These are phyloP conservation scores for Clonostachys rosea DNA, from an alignment of 2,329 filamentous ascomycete species.

Conservation along the genomic window DNA sequence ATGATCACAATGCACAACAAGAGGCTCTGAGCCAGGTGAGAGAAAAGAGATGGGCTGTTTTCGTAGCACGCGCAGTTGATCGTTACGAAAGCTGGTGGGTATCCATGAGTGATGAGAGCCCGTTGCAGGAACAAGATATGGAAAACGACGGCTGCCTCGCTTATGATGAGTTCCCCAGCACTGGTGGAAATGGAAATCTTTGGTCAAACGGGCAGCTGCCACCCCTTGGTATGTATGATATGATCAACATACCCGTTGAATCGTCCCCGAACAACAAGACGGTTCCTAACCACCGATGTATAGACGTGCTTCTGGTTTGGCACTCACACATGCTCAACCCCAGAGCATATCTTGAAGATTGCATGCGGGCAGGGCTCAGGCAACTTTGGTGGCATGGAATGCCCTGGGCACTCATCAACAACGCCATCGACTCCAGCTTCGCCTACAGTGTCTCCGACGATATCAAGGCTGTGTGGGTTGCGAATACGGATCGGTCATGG, in stretches of 20 bases:
- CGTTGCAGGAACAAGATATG: slow-evolving; percentile 29
- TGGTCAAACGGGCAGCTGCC: too few species aligned
- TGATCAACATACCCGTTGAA: too few species aligned
- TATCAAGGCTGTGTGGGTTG: slow-evolving; percentile 40
- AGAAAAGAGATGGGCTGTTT: slow-evolving; percentile 72
- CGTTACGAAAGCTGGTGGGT: slow-evolving; percentile 65
- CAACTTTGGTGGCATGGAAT: slow-evolving; percentile 58
- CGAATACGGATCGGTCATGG: slow-evolving; percentile 48
- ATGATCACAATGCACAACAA: neutral
- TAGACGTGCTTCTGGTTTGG: slow-evolving; percentile 78
- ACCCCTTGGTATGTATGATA: too few species aligned
- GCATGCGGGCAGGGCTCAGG: slow-evolving; percentile 50
- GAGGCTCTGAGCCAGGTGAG: slow-evolving; percentile 43
- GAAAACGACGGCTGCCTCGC: too few species aligned
- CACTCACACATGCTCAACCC: slow-evolving; percentile 78
- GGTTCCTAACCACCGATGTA: slow-evolving; percentile 12
- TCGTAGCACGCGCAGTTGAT: slow-evolving; percentile 62
- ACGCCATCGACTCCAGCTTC: slow-evolving; percentile 54
- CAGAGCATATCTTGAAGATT: slow-evolving; percentile 67
- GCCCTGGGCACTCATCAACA: slow-evolving; percentile 59
- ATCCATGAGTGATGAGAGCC: slow-evolving; percentile 16
- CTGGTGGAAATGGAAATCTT: too few species aligned
- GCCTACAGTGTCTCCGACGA: slow-evolving; percentile 43
- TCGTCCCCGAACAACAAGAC: too few species aligned
- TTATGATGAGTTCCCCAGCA: too few species aligned